Evolutionary conservation across 495 filamentous ascomycete species (phyloP).

Genomic region (Bathelium albidoporum): DNA sequence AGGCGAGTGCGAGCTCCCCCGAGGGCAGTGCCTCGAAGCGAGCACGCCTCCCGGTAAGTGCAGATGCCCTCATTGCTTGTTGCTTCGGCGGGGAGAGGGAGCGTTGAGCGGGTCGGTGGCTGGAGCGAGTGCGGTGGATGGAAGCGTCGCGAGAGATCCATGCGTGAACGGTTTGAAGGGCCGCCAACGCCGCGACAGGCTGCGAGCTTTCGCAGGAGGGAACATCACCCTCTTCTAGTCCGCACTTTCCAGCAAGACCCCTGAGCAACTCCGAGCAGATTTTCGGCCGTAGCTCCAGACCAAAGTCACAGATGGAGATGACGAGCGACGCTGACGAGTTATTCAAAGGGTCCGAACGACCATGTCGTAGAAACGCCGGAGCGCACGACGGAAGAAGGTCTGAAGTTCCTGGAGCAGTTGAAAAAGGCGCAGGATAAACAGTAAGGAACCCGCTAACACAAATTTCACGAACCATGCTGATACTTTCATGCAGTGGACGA

Average conservation of each 20-base stretch:
- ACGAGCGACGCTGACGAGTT: neutral
- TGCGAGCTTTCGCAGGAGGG: conserved; percentile 19
- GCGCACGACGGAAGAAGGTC: conserved; percentile 56
- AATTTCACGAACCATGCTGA: conserved; percentile 10
- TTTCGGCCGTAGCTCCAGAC: neutral
- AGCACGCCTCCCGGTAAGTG: conserved; percentile 47
- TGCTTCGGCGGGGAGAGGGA: neutral
- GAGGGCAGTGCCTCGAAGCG: conserved; percentile 55
- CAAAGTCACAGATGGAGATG: neutral
- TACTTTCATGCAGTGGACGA: conserved; percentile 43
- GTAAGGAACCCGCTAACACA: conserved; percentile 35
- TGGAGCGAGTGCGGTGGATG: conserved; percentile 1
- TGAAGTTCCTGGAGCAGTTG: conserved; percentile 54
- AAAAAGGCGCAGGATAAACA: conserved; percentile 60
- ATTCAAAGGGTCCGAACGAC: conserved; percentile 11
- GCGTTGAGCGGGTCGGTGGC: neutral
- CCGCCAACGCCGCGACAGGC: conserved; percentile 3
- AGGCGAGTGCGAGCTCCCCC: conserved; percentile 24
- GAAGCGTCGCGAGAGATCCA: conserved; percentile 2
- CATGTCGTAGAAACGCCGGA: conserved; percentile 41
- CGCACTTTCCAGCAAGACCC: neutral
- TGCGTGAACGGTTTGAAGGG: conserved; percentile 8
- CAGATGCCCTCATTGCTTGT: conserved; percentile 3
- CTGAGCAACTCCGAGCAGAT: neutral
- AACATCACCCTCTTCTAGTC: conserved; percentile 10